Evolutionary conservation across 345 rosid genomes (phyloP), one percentile per base, ranked within the genome.

Genomic region (Aquilaria yunnanensis): DNA sequence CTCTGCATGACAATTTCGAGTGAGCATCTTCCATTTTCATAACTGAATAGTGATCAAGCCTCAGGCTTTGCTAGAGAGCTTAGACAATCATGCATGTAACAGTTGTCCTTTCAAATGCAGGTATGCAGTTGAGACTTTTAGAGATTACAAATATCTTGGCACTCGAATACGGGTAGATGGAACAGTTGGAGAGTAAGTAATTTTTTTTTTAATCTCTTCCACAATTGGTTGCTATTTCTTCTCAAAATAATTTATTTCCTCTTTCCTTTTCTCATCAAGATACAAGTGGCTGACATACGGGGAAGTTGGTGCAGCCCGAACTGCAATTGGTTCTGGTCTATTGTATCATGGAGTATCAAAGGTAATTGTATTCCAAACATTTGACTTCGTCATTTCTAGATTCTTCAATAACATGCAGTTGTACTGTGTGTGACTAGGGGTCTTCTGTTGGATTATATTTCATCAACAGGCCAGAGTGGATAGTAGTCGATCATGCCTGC

Each of bases 231-330:
- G 50, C 11, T 5, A 45, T 32, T 52, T 54, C 47, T 49, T 68
- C 48, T 57, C 60, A 37, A 59, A 30, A 32, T 70, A 33, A 68
- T 58, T 49, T 30, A 41, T 61, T 37, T 70, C 13, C 52, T 33
- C 67, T 47, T 47, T 29, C 62, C 59, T 57, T 57, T 10, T 64
- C 49, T 31, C 37, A 32, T 29, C 45, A 71, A 73, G 99, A 71
- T 94, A 94, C 77, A 88, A 90, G 82, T 94, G 99, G 97, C 83
- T 94, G 88, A 94, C 99, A 29, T 94, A 78, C 74, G 95, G 97
- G 72, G 99, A 94, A 77, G 96, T 74, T 46, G 93, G 89, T 57
- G 85, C 95, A 33, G 96, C 96, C 49, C 87, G 97, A 56, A 73
- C 91, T 57, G 86, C 86, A 30, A 58, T 94, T 41, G 99, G 99